These are phyloP conservation scores for Dillenia suffruticosa DNA, from an alignment of 164 flowering plant species.

Conservation along the genomic window DNA sequence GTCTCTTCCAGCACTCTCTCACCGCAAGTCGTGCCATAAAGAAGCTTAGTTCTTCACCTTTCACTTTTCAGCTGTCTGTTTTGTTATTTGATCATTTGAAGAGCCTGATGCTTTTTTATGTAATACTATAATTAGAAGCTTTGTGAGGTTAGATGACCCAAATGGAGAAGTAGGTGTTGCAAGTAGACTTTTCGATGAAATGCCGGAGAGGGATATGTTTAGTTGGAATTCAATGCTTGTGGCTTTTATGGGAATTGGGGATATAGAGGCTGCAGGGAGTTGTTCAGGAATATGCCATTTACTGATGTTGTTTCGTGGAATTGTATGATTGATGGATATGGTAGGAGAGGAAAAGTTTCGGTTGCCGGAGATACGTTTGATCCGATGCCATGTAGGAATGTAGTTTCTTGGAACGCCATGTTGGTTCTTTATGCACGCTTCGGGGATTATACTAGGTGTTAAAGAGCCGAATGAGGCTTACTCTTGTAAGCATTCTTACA, in stretches of 20 bases:
- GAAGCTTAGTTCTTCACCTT: constrained; percentile 39
- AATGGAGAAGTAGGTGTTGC: constrained; percentile 38
- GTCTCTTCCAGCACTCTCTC: constrained; percentile 47
- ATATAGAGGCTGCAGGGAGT: constrained; percentile 31
- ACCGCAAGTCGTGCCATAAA: constrained; percentile 40
- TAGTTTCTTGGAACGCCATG: constrained; percentile 62
- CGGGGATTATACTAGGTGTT: constrained; percentile 38
- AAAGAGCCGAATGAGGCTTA: constrained; percentile 58
- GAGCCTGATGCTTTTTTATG: constrained; percentile 62
- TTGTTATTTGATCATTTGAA: constrained; percentile 28
- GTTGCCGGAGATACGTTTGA: constrained; percentile 41
- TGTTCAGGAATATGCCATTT: constrained; percentile 40
- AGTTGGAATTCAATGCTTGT: constrained; percentile 56
- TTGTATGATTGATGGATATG: constrained; percentile 65
- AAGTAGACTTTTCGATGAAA: constrained; percentile 41
- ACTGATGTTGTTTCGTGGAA: constrained; percentile 60
- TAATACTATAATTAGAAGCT: constrained; percentile 51
- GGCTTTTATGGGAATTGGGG: constrained; percentile 36
- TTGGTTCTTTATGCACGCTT: constrained; percentile 42
- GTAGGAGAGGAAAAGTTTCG: constrained; percentile 25
- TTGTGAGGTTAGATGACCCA: constrained; percentile 30
- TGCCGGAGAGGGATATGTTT: constrained; percentile 43
- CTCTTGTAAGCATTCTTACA: constrained; percentile 56
- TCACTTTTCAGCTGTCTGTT: constrained; percentile 25
- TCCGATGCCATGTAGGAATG: constrained; percentile 37